phyloP scores from a whole-genome alignment of 768 basidiomycete species.

The Tulasnella sp. region DNA sequence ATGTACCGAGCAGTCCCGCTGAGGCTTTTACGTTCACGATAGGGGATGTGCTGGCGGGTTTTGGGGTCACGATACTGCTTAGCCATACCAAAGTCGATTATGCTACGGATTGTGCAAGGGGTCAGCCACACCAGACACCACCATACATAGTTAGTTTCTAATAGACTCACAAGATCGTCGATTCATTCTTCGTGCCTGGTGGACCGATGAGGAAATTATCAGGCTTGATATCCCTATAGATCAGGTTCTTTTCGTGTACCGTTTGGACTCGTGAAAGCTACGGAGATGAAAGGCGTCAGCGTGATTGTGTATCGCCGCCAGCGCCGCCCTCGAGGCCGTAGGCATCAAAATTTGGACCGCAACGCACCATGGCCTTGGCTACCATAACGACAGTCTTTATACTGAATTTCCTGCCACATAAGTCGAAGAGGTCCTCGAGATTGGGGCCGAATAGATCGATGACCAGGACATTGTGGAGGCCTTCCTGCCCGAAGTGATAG shows the following conservation, averaged over 20 bases:
- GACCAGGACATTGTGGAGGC: conserved; percentile 94
- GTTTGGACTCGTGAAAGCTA: conserved; percentile 96
- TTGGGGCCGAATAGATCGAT: conserved; percentile 97
- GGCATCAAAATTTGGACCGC: conserved; percentile 1
- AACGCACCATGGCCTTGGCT: conserved; percentile 78
- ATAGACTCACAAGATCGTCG: conserved; percentile 72
- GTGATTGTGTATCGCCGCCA: neutral
- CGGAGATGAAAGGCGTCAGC: neutral
- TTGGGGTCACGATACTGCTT: conserved; percentile 99
- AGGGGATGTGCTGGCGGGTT: conserved; percentile 98
- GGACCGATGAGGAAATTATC: conserved; percentile 99
- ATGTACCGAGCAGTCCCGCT: conserved; percentile 98
- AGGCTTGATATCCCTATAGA: conserved; percentile 97
- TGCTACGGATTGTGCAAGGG: conserved; percentile 42
- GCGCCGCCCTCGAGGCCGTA: neutral
- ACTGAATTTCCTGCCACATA: conserved; percentile 97
- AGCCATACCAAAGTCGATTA: conserved; percentile 96
- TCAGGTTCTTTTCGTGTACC: conserved; percentile 97
- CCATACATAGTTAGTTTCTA: neutral
- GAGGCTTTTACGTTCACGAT: conserved; percentile 95
- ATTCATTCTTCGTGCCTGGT: conserved; percentile 86
- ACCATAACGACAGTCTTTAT: conserved; percentile 99
- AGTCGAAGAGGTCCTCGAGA: conserved; percentile 97
- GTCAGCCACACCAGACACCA: neutral
- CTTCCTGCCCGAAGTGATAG: conserved; percentile 99